phyloP scores from a whole-genome alignment of 192 early-diverging fungal species.

The Chytriomyces sp. region DNA sequence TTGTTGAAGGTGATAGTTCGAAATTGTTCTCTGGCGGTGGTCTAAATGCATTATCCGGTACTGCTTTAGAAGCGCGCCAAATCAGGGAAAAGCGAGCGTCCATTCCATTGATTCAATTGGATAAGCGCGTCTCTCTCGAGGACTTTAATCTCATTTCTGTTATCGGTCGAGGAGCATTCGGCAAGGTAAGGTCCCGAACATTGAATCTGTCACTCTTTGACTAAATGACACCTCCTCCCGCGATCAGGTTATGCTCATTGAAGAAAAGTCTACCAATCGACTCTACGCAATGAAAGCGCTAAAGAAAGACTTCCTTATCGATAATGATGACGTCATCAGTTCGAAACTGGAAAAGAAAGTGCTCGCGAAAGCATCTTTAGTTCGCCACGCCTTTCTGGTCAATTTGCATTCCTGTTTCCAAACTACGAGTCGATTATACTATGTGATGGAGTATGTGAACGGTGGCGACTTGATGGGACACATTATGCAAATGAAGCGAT shows the following conservation, averaged over 20 bases:
- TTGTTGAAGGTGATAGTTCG: too few relatives aligned
- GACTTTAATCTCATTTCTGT: constrained; percentile 96
- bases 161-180: constrained; percentile 97
- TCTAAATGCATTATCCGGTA: neutral
- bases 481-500: constrained; percentile 83
- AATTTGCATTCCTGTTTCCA: constrained; percentile 33
- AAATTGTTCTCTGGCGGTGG: neutral
- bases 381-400: constrained; percentile 93
- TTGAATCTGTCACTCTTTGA: neutral
- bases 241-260: constrained; percentile 85
- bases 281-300: constrained; percentile 97
- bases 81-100: neutral
- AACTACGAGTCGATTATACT: constrained; percentile 61
- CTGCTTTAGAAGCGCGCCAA: neutral
- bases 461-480: constrained; percentile 99
- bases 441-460: constrained; percentile 97
- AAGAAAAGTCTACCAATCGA: constrained; percentile 80
- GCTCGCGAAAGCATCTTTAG: constrained; percentile 86
- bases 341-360: constrained; percentile 93
- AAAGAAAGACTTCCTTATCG: constrained; percentile 97
- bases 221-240: neutral
- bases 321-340: constrained; percentile 95
- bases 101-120: neutral
- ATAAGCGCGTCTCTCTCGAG: constrained; percentile 75
- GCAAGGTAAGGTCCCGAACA: constrained; percentile 67